Evolutionary conservation across 2,329 filamentous ascomycete genomes (phyloP), one percentile per base, ranked within the genome.

Genomic region (Aureobasidium namibiae): DNA sequence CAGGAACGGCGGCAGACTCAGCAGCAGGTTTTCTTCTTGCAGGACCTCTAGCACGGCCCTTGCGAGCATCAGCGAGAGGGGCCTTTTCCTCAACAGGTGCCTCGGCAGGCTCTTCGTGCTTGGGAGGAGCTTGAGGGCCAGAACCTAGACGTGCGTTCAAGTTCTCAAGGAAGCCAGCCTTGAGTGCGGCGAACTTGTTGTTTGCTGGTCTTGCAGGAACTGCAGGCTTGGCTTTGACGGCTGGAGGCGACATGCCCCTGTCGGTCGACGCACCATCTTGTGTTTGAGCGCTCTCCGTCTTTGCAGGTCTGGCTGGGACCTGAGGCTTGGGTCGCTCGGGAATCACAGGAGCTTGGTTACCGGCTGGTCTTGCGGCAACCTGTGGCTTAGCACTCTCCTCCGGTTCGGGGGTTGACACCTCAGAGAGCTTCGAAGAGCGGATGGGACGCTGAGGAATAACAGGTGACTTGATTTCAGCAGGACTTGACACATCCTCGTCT

Each of bases 141-240:
- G 95, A 76, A 69, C 90, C 87, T 29, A 99, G 78, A 50, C 91
- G 88, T 67, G 90, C 92, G 73, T 97, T 96, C 42, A 99, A 77
- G 68, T 97, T 92, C 45, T 86, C 91, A 81, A 99, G 85, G 73
- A 99, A 97, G 3, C 89, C 90, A 38, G 89, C 89, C 73, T 95
- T 91, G 33, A 99, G 77, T 24, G 90, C 88, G 16, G 92, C 90
- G 70, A 99, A 95, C 77, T 97, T 97, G 67, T 85, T 83, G 10
- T 89, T 88, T 45, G 80, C 80, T 2, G 91, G 89, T 46, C 90
- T 84, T 14, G 86, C 82, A 11, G 94, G 92, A 2, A 97, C 82
- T 0, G 85, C 82, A 4, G 94, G 92, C 70, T 96, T 97, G n/a
- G 83, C 74, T 70, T 91, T 95, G 13, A 79, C 71, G 16, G 76